Base-by-base conservation (phyloP, 1,284 basidiomycete species). In the Leucoagaricus sp. region DNA sequence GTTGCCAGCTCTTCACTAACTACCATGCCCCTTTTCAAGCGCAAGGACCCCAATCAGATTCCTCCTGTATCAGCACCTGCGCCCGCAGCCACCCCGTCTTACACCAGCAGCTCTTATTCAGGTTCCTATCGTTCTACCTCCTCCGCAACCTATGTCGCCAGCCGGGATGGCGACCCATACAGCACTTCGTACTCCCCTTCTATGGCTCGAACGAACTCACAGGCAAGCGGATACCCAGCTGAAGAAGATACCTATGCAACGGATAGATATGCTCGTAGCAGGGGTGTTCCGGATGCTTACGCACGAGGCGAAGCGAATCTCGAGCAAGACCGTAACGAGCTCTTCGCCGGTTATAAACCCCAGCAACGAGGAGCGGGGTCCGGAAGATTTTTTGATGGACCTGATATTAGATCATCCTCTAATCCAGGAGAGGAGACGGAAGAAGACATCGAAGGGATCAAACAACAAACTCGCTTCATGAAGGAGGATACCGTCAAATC, bases 361-460 rank as follows among this genome's bases (percentile, higher is more conserved):
- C 71, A 82, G 38, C n/a, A 40, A 19, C 15, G n/a, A 68, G 84
- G 79, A 65, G 48, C 45, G 51, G 80, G 76, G 26, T 83, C 86
- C 38, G 82, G 84, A 9, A 75, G 87, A 53, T 90, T 89, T 74
- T 83, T 83, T 62, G 85, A 89, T 64, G 84, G 84, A 0, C 82
- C 84, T 17, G 69, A 65, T 40, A 61, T 73, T 42, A 75, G 74
- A 48, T 68, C 65, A 40, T 76, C 81, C 31, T 82, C 83, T 41
- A 60, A 74, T 36, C 76, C 80, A 10, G 87, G 87, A 46, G 88
- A 93, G 68, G 94, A 96, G 71, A 91, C 91, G 63, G 96, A 98
- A 25, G 96, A 98, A 64, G 96, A 98, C 68, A 81, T 97, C 4
- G 96, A 99, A 74, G 94, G 90, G 13, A 96, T 99, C 77, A 98